Percentiles rank a stretch among this genome's conserved stretches.
Evolutionary conservation across 1,139 yeast species (phyloP).

Genomic region (Suhomyces wounanorum): DNA sequence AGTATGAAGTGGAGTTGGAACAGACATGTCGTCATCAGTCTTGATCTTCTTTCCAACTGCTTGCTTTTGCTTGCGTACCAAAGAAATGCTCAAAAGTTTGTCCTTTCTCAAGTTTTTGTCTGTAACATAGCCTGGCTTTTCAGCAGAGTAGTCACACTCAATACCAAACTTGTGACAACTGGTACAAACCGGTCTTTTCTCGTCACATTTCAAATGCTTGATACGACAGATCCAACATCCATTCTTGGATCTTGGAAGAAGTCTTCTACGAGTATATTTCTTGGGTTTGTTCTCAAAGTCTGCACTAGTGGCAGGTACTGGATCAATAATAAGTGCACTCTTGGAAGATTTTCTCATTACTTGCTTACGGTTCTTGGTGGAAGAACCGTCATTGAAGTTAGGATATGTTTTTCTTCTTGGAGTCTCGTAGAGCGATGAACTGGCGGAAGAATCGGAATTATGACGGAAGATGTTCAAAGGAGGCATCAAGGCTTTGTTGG

Average conservation of each 20-base stretch:
- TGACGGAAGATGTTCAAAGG: constrained; percentile 32
- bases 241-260: constrained; percentile 44
- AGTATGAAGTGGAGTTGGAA: neutral
- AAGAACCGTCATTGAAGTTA: constrained; percentile 19
- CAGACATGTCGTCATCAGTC: constrained; percentile 3
- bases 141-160: constrained; percentile 45
- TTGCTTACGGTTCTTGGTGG: constrained; percentile 17
- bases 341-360: constrained; percentile 9
- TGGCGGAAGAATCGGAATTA: constrained; percentile 26
- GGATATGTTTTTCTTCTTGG: constrained; percentile 24
- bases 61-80: constrained; percentile 34
- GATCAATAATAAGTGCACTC: constrained; percentile 9
- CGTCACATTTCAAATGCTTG: constrained; percentile 53
- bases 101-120: constrained; percentile 39
- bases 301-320: neutral
- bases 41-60: constrained; percentile 13
- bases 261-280: constrained; percentile 44
- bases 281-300: constrained; percentile 23
- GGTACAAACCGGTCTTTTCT: constrained; percentile 40
- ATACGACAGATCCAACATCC: constrained; percentile 57
- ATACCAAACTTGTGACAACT: constrained; percentile 46
- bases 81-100: constrained; percentile 37
- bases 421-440: constrained; percentile 20
- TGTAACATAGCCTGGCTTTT: constrained; percentile 44
- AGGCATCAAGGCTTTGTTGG: constrained; percentile 21